Conservation (phyloP, 371 early-diverging fungal species). For the Encephalitozoon cuniculi region DNA sequence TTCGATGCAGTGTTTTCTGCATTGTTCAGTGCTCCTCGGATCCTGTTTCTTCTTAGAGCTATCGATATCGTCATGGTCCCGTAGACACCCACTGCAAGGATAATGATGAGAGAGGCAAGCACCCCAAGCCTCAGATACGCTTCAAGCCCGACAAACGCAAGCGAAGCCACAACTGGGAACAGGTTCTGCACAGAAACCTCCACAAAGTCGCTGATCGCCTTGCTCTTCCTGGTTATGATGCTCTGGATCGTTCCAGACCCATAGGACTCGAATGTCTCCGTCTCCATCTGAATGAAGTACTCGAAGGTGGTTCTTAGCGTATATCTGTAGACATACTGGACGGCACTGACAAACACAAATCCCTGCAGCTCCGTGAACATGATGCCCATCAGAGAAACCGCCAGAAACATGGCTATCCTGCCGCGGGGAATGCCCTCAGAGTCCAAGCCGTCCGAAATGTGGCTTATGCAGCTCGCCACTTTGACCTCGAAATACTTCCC, state of each 20-base stretch:
- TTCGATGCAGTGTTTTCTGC: slow-evolving; percentile 36
- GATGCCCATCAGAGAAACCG: neutral
- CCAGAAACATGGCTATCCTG: slow-evolving; percentile 11
- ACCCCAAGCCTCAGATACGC: slow-evolving; percentile 13
- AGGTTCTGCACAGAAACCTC: slow-evolving; percentile 52
- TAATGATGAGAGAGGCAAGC: slow-evolving; percentile 30
- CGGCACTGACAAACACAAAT: slow-evolving; percentile 38
- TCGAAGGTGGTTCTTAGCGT: slow-evolving; percentile 34
- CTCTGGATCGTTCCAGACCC: slow-evolving; percentile 52
- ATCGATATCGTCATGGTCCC: slow-evolving; percentile 49
- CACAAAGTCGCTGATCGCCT: slow-evolving; percentile 54
- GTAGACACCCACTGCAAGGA: slow-evolving; percentile 33
- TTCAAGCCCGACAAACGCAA: neutral
- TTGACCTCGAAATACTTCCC: slow-evolving; percentile 18
- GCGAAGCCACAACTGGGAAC: slow-evolving; percentile 16
- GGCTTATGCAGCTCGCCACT: neutral
- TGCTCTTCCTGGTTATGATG: slow-evolving; percentile 47
- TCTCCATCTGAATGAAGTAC: slow-evolving; percentile 34
- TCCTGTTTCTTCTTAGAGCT: slow-evolving; percentile 50
- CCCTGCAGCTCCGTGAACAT: slow-evolving; percentile 42
- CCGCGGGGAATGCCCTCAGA: neutral
- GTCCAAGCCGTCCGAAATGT: neutral
- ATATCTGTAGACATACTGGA: slow-evolving; percentile 46
- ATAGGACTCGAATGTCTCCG: slow-evolving; percentile 24
- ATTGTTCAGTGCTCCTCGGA: slow-evolving; percentile 44